Evolutionary conservation across 208 protist species (phyloP), one percentile per base, ranked within the genome.

Genomic region (Wallacemonas sp.): DNA sequence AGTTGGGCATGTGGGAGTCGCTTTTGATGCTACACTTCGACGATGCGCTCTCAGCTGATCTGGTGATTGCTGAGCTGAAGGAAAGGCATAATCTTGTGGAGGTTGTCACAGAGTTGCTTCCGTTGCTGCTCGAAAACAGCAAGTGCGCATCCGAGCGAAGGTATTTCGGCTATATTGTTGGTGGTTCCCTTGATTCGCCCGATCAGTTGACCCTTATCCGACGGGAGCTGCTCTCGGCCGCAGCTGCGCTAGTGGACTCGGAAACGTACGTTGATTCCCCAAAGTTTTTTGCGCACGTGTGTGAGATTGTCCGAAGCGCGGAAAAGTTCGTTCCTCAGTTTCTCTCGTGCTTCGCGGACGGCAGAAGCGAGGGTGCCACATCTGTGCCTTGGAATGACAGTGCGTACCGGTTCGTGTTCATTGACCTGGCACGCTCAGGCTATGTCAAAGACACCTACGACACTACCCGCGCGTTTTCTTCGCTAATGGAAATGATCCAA

Each of bases 211-310:
- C 63, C 24, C 66, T 46, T 21, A 61, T 79, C 11, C 75, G 79
- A 31, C 66, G 72, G 2, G 77, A 79, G 27, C 39, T 91, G 60
- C 76, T 66, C 51, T 75, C 77, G 2, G 44, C 58, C 28, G 72
- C 91, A 39, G 76, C 68, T 3, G 74, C 61, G 1, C 73, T 70
- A 33, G 77, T 91, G 24, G 61, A 77, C 41, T 72, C 77, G 34
- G 89, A 95, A 58, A 55, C 82, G 26, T 92, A 88, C 68, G 77
- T 77, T 17, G 89, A 95, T 63, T 79, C 80, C n/a, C 89, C 89
- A 24, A 80, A 79, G 27, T 91, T 91, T 61, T 95, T 95, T 62
- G 63, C 68, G 36, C 82, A 95, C 66, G 70, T 91, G 34, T 84
- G 77, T 6, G 89, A 95, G 53, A 70, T 91, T 28, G 69, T 89